phyloP scores from a whole-genome alignment of 2,329 filamentous ascomycete genomes.

The Hymenoscyphus albidus region DNA sequence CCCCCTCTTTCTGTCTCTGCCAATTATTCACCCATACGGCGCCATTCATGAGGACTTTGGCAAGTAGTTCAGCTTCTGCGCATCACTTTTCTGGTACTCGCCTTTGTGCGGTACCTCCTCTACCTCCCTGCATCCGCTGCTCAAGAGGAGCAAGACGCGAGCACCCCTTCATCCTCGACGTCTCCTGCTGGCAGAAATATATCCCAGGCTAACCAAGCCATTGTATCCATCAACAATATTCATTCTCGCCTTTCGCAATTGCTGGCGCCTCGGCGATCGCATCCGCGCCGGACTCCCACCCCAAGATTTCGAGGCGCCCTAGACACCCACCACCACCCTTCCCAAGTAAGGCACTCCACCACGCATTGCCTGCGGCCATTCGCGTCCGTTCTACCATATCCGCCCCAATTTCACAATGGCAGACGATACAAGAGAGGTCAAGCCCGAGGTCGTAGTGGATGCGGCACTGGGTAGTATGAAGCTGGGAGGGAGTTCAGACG shows the following conservation, averaged over 20 bases:
- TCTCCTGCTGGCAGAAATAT: constrained; percentile 8
- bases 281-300: neutral
- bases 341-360: neutral
- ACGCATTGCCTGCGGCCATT: constrained; percentile 1
- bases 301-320: neutral
- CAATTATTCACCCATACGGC: constrained; percentile 17
- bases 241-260: neutral
- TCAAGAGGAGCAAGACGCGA: constrained; percentile 14
- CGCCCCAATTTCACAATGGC: constrained; percentile 27
- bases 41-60: constrained; percentile 28
- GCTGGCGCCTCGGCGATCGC: neutral
- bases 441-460: constrained; percentile 31
- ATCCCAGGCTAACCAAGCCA: constrained; percentile 1
- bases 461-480: constrained; percentile 35
- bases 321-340: constrained; percentile 5
- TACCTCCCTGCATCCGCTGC: constrained; percentile 12
- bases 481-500: constrained; percentile 20
- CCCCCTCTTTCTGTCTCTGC: constrained; percentile 14
- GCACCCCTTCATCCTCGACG: constrained; percentile 15
- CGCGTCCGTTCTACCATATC: neutral
- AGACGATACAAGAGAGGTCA: constrained; percentile 26
- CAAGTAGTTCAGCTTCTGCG: constrained; percentile 19
- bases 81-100: constrained; percentile 8
- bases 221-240: neutral
- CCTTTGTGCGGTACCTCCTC: constrained; percentile 11